Conservation (phyloP, 2,329 filamentous ascomycete genomes). For the Colletotrichum gigasporum region DNA sequence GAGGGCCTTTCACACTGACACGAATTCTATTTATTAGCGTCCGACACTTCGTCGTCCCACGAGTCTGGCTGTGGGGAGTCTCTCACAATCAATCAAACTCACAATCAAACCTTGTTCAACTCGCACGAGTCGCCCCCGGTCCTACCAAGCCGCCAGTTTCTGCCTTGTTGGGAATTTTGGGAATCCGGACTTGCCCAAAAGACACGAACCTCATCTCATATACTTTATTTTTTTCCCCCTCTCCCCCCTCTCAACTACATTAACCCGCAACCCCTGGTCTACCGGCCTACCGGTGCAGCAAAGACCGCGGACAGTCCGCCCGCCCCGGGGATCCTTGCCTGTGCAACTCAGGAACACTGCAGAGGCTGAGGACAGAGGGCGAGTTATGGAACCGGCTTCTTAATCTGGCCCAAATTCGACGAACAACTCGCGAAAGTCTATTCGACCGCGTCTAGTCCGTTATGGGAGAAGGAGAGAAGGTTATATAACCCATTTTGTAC, state of each 20-base stretch:
- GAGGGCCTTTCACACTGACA: background rate
- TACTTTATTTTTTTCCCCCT: too few relatives aligned
- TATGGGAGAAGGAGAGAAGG: background rate
- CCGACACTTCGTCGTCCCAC: too few relatives aligned
- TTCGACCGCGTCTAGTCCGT: background rate
- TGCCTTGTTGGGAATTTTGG: background rate
- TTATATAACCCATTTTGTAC: slow-evolving; percentile 15
- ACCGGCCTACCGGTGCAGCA: background rate
- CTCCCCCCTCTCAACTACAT: too few relatives aligned
- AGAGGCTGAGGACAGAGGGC: background rate
- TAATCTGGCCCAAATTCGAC: slow-evolving; percentile 7
- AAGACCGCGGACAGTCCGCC: background rate
- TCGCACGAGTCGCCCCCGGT: background rate
- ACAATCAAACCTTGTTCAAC: slow-evolving; percentile 13
- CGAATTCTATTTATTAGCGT: background rate
- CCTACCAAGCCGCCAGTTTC: too few relatives aligned
- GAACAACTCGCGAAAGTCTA: slow-evolving; percentile 4
- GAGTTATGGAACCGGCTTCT: background rate
- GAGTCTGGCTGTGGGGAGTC: background rate
- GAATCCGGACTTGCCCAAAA: background rate
- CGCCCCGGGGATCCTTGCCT: slow-evolving; percentile 11
- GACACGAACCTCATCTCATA: slow-evolving; percentile 13
- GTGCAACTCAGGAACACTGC: background rate
- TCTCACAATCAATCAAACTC: too few relatives aligned
- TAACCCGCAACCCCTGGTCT: background rate